Base-by-base conservation (phyloP, 1,284 basidiomycete genomes). In the Cutaneotrichosporon sp. region DNA sequence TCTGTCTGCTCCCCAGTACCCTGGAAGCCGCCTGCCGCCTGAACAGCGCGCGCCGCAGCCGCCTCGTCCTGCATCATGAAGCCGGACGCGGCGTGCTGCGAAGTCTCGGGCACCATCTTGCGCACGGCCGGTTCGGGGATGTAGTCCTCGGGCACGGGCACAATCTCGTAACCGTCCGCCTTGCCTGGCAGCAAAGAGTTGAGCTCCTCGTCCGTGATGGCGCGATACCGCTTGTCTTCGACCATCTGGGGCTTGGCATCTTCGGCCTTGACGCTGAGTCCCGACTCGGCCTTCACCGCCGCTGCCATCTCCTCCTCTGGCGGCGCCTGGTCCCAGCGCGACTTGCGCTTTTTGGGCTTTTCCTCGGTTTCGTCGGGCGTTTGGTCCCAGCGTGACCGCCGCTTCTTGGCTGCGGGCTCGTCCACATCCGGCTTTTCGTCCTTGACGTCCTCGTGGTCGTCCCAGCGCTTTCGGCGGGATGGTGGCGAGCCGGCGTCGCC, bases 41-140 rank as follows among this genome's bases (percentile, higher is more conserved):
- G 87, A 0, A 90, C 86, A 0, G 84, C 81, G 10, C 87, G 85
- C 5, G 88, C 86, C 3, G 91, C 89, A 63, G 92, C 88, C 5
- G 88, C 87, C 56, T 93, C 86, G 59, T 97, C 92, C 76, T 94
- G 90, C 64, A 97, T 96, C 67, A 94, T 91, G 79, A 98, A 98
- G 37, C 94, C 94, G 14, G 55, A 49, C 22, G 68, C 64, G 53
- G 84, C 83, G 38, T 82, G 77, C 60, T 86, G 84, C 26, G 83
- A 83, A 48, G 67, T 65, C 9, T 66, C 64, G 4, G 69, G 63
- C 0, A 74, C 66, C 65, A 74, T 66, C 60, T 76, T 75, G 45
- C 73, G 71, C 17, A 87, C 78, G 2, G 85, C 83, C 3, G 77
- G 73, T 3, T 76, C 72, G 17, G 90, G 88, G 43, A 87, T 87